phyloP scores from a whole-genome alignment of 805 yeast species.

The Cephaloascus fragrans region DNA sequence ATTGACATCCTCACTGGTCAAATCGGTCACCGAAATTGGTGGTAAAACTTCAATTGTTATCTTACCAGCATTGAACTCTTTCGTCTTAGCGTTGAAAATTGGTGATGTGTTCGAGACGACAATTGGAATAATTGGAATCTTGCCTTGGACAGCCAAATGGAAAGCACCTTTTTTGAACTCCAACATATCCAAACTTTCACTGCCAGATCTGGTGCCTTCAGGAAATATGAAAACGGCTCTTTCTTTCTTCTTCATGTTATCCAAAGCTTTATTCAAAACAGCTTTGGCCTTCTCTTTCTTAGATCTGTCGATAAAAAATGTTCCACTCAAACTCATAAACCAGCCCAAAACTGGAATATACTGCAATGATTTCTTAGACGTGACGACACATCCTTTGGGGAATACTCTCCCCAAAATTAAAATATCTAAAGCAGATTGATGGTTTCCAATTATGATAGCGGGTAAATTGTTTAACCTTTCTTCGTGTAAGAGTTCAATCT shows the following conservation, averaged over 20 bases:
- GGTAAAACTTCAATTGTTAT: conserved; percentile 72
- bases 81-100: conserved; percentile 49
- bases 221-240: conserved; percentile 88
- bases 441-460: conserved; percentile 77
- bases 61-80: conserved; percentile 67
- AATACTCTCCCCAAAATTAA: conserved; percentile 73
- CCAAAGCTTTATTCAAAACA: conserved; percentile 64
- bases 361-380: conserved; percentile 80
- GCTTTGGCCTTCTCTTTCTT: conserved; percentile 66
- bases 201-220: conserved; percentile 91
- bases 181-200: conserved; percentile 54
- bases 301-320: conserved; percentile 82
- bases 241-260: conserved; percentile 46
- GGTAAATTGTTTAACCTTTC: conserved; percentile 53
- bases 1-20: conserved; percentile 64
- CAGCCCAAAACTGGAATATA: conserved; percentile 90
- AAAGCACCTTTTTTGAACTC: conserved; percentile 98
- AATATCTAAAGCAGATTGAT: conserved; percentile 85
- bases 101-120: conserved; percentile 82
- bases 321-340: conserved; percentile 90
- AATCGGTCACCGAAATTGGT: conserved; percentile 64
- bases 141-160: conserved; percentile 91
- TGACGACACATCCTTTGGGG: conserved; percentile 84
- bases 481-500: conserved; percentile 59
- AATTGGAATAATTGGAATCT: conserved; percentile 80